A percentile compares a stretch with the other conserved stretches of the same genome.
Evolutionary conservation across 2,329 filamentous ascomycete species (phyloP).

Genomic region (Myriosclerotinia scirpicola): DNA sequence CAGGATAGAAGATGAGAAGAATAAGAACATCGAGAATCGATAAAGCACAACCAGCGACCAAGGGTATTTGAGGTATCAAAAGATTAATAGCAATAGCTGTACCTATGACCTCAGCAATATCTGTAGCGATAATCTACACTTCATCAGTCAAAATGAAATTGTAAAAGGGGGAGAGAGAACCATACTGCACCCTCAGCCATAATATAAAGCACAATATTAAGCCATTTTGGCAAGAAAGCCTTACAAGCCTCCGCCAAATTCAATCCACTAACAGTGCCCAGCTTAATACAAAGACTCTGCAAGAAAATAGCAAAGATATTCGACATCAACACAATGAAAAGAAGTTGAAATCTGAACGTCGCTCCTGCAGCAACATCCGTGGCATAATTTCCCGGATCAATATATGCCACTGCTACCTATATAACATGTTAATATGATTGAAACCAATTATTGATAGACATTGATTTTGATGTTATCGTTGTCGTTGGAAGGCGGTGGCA

Average conservation of each 20-base stretch:
- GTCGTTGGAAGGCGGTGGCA: neutral
- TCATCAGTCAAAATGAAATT: constrained; percentile 22
- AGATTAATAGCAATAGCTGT: constrained; percentile 70
- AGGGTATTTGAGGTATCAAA: constrained; percentile 60
- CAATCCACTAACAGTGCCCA: constrained; percentile 54
- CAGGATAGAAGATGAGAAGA: constrained; percentile 66
- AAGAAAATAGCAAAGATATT: constrained; percentile 60
- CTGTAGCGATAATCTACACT: constrained; percentile 55
- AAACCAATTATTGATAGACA: neutral
- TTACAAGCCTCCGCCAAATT: constrained; percentile 54
- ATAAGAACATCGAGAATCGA: constrained; percentile 68
- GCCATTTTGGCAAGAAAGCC: constrained; percentile 51
- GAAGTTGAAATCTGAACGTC: constrained; percentile 51
- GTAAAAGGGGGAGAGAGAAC: neutral
- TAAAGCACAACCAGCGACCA: constrained; percentile 67
- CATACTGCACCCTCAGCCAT: constrained; percentile 53
- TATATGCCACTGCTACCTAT: constrained; percentile 43
- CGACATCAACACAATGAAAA: constrained; percentile 57
- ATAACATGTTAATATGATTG: neutral
- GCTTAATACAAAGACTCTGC: constrained; percentile 56
- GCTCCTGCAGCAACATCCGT: constrained; percentile 58
- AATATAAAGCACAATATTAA: constrained; percentile 54
- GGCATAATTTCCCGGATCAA: constrained; percentile 54
- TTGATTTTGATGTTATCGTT: neutral
- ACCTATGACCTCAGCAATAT: constrained; percentile 62